Base-by-base conservation (phyloP, 805 yeast genomes). In the Saturnispora ahearnii region DNA sequence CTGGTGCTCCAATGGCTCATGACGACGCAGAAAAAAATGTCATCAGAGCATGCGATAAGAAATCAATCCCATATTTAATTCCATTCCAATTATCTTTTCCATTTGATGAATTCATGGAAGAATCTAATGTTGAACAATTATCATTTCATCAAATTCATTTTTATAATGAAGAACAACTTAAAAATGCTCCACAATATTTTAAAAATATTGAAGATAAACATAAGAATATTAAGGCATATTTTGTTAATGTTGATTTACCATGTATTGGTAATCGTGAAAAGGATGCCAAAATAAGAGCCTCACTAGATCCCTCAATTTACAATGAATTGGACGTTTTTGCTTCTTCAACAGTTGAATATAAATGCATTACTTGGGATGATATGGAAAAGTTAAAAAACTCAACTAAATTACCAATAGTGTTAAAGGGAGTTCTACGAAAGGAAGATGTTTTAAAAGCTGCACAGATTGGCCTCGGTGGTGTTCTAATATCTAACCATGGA, bases 161-260 rank as follows among this genome's bases (percentile, higher is more conserved):
- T 32, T 66, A 70, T 48, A 58, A 66, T 30, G 78, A 81, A 56
- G 67, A 79, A 2, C 87, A 87, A 62, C 72, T 90, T 42, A 69
- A 71, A n/a, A 85, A 83, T 57, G 61, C 59, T 1, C 55, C 59
- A 3, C 45, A 37, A 3, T 43, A 53, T 55, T 61, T 51, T 50
- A 57, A 49, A 37, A 50, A 40, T 47, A 54, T 41, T 56, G 62
- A 44, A 60, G 65, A 33, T 67, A 83, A 45, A 51, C 61, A 36
- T 64, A 72, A 46, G 88, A 89, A 3, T 32, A 74, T 84, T 53
- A 82, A 79, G 58, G 95, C 87, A 0, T 67, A 87, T 24, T 87
- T 86, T 60, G 79, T 87, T 55, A 87, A 95, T 3, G 93, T 86
- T 8, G 96, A 87, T 70, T 88, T 95, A 0, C 95, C 96, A 5